phyloP scores from a whole-genome alignment of 257 asterid species.

The Solanum boliviense region DNA sequence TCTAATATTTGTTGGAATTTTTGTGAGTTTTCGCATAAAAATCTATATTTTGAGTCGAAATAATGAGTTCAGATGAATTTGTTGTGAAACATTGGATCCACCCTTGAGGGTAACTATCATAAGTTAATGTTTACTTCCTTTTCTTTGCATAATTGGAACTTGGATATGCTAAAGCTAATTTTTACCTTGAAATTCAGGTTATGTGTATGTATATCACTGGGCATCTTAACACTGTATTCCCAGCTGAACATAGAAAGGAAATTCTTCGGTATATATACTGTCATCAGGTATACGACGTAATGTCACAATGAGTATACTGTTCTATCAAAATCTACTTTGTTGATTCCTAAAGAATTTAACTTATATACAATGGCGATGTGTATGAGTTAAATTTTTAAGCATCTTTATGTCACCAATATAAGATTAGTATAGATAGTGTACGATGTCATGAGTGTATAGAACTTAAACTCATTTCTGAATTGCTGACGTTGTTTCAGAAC shows the following conservation, averaged over 20 bases:
- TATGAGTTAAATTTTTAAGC: not conserved
- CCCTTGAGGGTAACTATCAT: not conserved
- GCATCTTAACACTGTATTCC: conserved; percentile 45
- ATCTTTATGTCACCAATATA: not conserved
- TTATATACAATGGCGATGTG: not conserved
- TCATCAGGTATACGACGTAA: conserved; percentile 41
- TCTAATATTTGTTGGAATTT: not conserved
- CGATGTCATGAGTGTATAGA: not conserved
- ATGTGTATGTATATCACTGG: conserved; percentile 56
- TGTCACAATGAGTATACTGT: not conserved
- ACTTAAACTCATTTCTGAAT: not conserved
- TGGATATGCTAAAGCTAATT: not conserved
- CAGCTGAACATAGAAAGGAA: conserved; percentile 51
- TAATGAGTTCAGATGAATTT: not conserved
- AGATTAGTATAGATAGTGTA: not conserved
- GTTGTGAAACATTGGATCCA: not conserved
- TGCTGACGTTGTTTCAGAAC: conserved; percentile 20
- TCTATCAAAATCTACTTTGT: too few relatives aligned
- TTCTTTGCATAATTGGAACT: not conserved
- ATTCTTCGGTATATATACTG: conserved; percentile 62
- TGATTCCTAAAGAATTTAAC: not conserved
- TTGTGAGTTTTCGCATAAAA: not conserved
- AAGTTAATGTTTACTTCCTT: not conserved
- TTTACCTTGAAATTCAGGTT: conserved; percentile 21
- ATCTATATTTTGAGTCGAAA: not conserved